A percentile compares a stretch with the other conserved stretches of the same genome.
Evolutionary conservation across 1,139 yeast genomes (phyloP).

Genomic region (Blastobotrys ciferrii): DNA sequence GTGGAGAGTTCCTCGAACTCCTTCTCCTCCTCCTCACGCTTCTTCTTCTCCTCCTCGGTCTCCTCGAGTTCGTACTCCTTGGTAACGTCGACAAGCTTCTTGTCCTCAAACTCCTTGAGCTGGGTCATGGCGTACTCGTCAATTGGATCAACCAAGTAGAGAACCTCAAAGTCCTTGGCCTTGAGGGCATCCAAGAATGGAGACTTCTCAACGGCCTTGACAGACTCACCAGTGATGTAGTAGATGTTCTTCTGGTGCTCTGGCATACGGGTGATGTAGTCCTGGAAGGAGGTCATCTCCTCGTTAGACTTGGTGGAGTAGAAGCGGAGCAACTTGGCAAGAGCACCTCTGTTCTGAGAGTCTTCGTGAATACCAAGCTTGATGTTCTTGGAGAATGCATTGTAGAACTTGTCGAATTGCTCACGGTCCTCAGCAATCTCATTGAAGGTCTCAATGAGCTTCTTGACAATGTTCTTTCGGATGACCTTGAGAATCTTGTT

Average conservation of each 20-base stretch:
- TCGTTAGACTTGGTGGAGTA: constrained; percentile 94
- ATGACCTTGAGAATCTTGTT: constrained; percentile 99
- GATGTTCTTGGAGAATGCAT: constrained; percentile 97
- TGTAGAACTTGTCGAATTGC: constrained; percentile 97
- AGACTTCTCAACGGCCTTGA: constrained; percentile 97
- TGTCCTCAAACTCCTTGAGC: constrained; percentile 98
- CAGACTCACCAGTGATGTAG: constrained; percentile 98
- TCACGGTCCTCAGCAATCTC: constrained; percentile 99
- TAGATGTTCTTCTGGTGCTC: constrained; percentile 99
- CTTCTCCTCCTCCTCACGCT: constrained; percentile 89
- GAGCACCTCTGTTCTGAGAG: constrained; percentile 92
- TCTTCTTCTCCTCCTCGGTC: constrained; percentile 94
- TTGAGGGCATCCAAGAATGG: constrained; percentile 99
- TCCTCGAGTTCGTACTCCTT: constrained; percentile 99
- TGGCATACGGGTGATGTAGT: constrained; percentile 99
- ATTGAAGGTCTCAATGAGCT: constrained; percentile 96
- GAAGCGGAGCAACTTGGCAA: constrained; percentile 95
- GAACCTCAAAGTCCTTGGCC: constrained; percentile 97
- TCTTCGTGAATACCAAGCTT: constrained; percentile 99
- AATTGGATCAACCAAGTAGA: constrained; percentile 97
- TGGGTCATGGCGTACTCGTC: constrained; percentile 99
- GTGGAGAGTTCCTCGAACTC: constrained; percentile 92
- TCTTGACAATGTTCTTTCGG: constrained; percentile 98
- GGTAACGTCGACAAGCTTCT: constrained; percentile 97
- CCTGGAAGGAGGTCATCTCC: constrained; percentile 91